Evolutionary conservation across 495 filamentous ascomycete species (phyloP).

Genomic region (Penicillium angulare): DNA sequence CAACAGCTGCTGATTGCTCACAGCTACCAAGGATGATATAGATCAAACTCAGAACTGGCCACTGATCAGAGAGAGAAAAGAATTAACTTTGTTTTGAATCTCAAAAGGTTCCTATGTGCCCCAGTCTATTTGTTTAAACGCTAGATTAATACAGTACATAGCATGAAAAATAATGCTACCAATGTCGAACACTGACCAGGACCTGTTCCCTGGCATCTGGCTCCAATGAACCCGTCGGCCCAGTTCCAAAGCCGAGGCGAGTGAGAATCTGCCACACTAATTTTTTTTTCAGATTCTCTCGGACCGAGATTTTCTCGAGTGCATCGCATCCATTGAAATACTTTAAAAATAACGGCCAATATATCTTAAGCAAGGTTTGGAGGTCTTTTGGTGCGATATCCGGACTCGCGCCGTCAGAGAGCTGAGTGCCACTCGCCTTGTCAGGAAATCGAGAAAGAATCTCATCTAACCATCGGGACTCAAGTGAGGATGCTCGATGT

Average conservation of each 20-base stretch:
- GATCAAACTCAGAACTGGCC: too few relatives aligned
- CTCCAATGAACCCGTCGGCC: conserved; percentile 31
- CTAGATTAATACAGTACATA: too few relatives aligned
- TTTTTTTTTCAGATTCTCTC: conserved; percentile 83
- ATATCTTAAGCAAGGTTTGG: conserved; percentile 50
- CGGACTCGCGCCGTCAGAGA: conserved; percentile 6
- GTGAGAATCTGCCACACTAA: conserved; percentile 65
- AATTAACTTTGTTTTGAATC: too few relatives aligned
- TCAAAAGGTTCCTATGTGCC: too few relatives aligned
- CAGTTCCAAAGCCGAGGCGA: conserved; percentile 35
- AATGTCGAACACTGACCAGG: conserved; percentile 44
- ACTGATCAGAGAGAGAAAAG: too few relatives aligned
- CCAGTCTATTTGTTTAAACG: too few relatives aligned
- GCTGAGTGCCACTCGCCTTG: conserved; percentile 15
- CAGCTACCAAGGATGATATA: too few relatives aligned
- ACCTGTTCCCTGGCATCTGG: conserved; percentile 39
- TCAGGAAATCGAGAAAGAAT: conserved; percentile 60
- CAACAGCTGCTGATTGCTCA: too few relatives aligned
- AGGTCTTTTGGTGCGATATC: conserved; percentile 37
- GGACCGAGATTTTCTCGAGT: conserved; percentile 78
- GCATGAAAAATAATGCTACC: conserved; percentile 25
- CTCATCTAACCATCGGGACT: conserved; percentile 71
- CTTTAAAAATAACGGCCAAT: conserved; percentile 59
- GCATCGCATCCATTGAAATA: conserved; percentile 89
- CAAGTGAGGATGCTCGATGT: conserved; percentile 55